Base-by-base conservation (phyloP, 371 early-diverging fungal genomes). In the Actinomucor elegans region DNA sequence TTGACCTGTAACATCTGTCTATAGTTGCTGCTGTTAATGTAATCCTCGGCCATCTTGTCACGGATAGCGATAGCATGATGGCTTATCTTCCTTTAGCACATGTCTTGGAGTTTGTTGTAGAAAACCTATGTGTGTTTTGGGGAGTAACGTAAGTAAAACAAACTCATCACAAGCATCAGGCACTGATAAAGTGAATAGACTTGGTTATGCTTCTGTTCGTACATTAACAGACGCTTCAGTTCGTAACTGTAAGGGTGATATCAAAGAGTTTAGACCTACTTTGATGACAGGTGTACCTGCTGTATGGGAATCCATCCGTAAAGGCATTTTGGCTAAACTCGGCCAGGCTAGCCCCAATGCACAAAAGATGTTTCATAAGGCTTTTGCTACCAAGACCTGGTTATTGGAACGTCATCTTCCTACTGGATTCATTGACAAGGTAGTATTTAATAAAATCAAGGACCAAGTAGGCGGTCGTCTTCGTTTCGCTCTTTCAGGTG, bases 81-180 rank as follows among this genome's bases (percentile, higher is more conserved):
- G 93, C 94, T 12, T 97, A 94, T 70, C 79, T 99, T 45, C 99
- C 99, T 6, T 76, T 96, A 15, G 96, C 98, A 34, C 99, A 99
- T 77, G 90, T 91, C 6, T 78, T 92, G 52, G 94, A 94, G 57
- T 87, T 93, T 69, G 71, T 89, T 20, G 93, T 93, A 34, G 92
- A 94, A 59, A 79, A 83, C 41, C 66, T 86, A 21, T 77, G 83
- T 61, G 59, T 95, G 4, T 87, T 81, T 55, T 83, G 80, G 69
- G 95, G 95, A 49, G 73, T 88, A 20, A 66, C 77, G 61, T 55
- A 50, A 61, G 55, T 54, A n/a, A n/a, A n/a, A n/a, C n/a, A n/a
- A n/a, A n/a, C n/a, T n/a, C n/a, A n/a, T n/a, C n/a, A n/a, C n/a
- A n/a, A n/a, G n/a, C n/a, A n/a, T n/a, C n/a, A n/a, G n/a, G n/a